Conservation (phyloP, 2,329 filamentous ascomycete genomes). For the Beauveria bassiana region DNA sequence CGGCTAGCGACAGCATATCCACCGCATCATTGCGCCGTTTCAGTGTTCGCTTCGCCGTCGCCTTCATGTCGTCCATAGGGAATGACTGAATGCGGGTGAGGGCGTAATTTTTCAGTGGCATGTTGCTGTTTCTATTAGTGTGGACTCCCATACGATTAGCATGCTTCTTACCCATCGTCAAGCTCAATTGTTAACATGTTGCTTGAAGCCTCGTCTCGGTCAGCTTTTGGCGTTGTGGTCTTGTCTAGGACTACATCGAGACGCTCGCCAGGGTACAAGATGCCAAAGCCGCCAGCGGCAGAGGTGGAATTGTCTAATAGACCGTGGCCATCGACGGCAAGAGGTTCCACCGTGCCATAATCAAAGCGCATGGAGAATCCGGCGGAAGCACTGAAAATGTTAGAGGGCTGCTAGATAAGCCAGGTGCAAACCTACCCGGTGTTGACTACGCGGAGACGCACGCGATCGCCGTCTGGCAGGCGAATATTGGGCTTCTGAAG, state of each 20-base stretch:
- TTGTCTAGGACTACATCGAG: conserved; percentile 13
- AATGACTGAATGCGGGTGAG: conserved; percentile 16
- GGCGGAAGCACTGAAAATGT: conserved; percentile 9
- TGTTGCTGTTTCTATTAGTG: conserved; percentile 14
- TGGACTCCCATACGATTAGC: too few species aligned
- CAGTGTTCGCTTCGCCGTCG: neutral
- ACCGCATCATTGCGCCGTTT: neutral
- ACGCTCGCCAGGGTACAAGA: conserved; percentile 17
- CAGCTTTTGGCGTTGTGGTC: neutral
- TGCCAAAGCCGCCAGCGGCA: conserved; percentile 12
- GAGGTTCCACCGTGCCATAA: conserved; percentile 12
- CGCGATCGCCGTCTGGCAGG: conserved; percentile 9
- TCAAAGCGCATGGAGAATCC: conserved; percentile 12
- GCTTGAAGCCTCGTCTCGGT: neutral
- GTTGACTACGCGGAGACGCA: conserved; percentile 16
- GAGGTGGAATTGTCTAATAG: conserved; percentile 4
- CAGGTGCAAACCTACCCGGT: conserved; percentile 12
- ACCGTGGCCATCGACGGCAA: conserved; percentile 16
- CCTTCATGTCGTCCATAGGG: neutral
- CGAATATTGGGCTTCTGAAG: conserved; percentile 9
- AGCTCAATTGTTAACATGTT: conserved; percentile 9
- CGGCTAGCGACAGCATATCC: neutral
- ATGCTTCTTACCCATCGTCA: neutral
- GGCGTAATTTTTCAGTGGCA: conserved; percentile 17
- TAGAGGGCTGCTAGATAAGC: neutral